Evolutionary conservation across 148 eudicot genomes (phyloP), one percentile per base, ranked within the genome.

Genomic region (Pharnaceum exiguum): DNA sequence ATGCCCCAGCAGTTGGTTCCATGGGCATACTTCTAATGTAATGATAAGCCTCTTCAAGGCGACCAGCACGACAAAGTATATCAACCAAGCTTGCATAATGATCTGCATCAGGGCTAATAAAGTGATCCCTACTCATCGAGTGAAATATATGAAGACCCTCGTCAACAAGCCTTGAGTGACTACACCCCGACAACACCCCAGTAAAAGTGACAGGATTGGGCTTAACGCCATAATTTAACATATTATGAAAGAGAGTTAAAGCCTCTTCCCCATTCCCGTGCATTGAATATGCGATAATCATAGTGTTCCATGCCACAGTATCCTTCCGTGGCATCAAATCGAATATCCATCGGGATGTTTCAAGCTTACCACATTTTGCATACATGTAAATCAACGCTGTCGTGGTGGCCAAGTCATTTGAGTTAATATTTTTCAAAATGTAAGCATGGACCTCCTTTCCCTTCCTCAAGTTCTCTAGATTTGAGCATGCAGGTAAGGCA

Each of bases 41-140:
- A 25, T 47, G 50, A 51, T 78, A 85, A 12, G 96, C 93, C 67
- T 85, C 84, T 49, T 65, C 68, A 57, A 89, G 67, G 38, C 80
- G 78, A 67, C 96, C 90, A 48, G 85, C 76, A 40, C 87, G 94
- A 56, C 94, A 65, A 52, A 85, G 75, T 63, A 85, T 72, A 70
- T 89, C 94, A 59, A 85, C 80, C 72, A 89, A 63, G 67, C 82
- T 76, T 10, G 94, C 73, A 77, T 78, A 81, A 21, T 89, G 95
- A 54, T 81, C 84, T 11, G 76, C 57, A 60, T 83, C 86, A 42
- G 96, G 94, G 73, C 83, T 76, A 59, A 81, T 54, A 7, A 49
- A 64, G 69, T 86, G 65, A 65, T 73, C 82, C 65, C 10, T 64
- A n/a, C 63, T 71, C 87, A 85, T 85, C 7, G 90, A 81, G 49